phyloP scores from a whole-genome alignment of 345 rosid species.

The Chamaenerion angustifolium region DNA sequence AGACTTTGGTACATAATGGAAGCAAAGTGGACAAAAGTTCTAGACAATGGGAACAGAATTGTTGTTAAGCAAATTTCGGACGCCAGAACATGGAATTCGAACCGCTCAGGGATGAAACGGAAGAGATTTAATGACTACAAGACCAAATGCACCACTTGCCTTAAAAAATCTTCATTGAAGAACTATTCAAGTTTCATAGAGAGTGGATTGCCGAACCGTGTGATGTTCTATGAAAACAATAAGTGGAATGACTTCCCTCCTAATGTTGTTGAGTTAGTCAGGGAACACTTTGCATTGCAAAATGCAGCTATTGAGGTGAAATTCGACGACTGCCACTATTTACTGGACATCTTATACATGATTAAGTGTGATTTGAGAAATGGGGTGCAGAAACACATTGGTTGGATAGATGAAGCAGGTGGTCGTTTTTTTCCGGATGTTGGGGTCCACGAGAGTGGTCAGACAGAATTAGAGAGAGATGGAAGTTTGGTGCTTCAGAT shows the following conservation, averaged over 20 bases:
- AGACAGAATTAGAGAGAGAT: constrained; percentile 1
- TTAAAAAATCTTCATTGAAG: constrained; percentile 13
- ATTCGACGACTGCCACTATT: constrained; percentile 12
- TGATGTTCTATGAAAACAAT: constrained; percentile 22
- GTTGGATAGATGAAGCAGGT: constrained; percentile 40
- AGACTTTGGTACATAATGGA: constrained; percentile 10
- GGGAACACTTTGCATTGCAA: constrained; percentile 18
- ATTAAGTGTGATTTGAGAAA: constrained; percentile 14
- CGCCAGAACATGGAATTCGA: background rate
- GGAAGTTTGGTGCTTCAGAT: constrained; percentile 4
- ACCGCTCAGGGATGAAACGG: constrained; percentile 23
- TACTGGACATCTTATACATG: constrained; percentile 32
- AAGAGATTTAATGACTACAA: constrained; percentile 26
- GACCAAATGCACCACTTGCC: constrained; percentile 14
- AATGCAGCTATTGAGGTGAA: constrained; percentile 21
- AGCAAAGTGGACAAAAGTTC: constrained; percentile 3
- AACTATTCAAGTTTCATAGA: constrained; percentile 20
- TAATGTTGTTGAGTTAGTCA: constrained; percentile 12
- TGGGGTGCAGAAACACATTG: constrained; percentile 20
- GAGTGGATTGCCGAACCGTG: constrained; percentile 24
- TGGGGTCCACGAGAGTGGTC: constrained; percentile 9
- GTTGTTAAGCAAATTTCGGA: constrained; percentile 4
- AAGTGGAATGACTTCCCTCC: constrained; percentile 30
- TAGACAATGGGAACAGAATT: background rate
- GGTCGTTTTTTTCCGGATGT: constrained; percentile 24